phyloP scores from a whole-genome alignment of 176 grass and related monocot species.

The Triticum urartu region DNA sequence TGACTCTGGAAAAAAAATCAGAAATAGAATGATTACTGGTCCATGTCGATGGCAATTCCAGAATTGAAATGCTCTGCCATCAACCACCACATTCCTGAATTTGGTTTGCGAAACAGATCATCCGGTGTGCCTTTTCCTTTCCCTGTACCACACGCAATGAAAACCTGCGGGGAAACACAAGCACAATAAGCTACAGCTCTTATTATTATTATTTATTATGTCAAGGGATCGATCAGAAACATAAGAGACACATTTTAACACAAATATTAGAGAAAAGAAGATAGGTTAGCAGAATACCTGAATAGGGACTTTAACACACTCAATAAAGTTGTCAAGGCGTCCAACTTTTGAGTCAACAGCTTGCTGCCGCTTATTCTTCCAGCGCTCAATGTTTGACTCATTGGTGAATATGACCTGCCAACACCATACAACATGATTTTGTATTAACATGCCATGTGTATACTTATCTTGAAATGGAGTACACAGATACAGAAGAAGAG shows the following conservation, averaged over 20 bases:
- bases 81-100: slow-evolving; percentile 79
- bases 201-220: not conserved
- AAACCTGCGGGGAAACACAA: slow-evolving; percentile 57
- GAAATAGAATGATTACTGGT: slow-evolving; percentile 51
- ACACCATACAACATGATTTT: slow-evolving; percentile 13
- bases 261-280: slow-evolving; percentile 25
- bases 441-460: not conserved
- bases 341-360: slow-evolving; percentile 98
- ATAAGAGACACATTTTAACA: not conserved
- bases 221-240: slow-evolving; percentile 5
- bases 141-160: slow-evolving; percentile 73
- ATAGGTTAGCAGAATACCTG: slow-evolving; percentile 46
- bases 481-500: not conserved
- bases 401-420: slow-evolving; percentile 95
- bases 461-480: slow-evolving; percentile 1
- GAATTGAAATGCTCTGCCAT: slow-evolving; percentile 87
- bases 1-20: not conserved
- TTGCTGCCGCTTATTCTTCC: slow-evolving; percentile 84
- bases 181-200: slow-evolving; percentile 19
- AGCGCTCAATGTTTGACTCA: slow-evolving; percentile 85
- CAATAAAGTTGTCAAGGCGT: slow-evolving; percentile 80
- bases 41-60: slow-evolving; percentile 63
- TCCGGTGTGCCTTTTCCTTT: slow-evolving; percentile 53
- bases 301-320: slow-evolving; percentile 68
- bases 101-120: slow-evolving; percentile 83